Conservation (phyloP, 352 stramenopile genomes). For the Phytopythium delawarense region DNA sequence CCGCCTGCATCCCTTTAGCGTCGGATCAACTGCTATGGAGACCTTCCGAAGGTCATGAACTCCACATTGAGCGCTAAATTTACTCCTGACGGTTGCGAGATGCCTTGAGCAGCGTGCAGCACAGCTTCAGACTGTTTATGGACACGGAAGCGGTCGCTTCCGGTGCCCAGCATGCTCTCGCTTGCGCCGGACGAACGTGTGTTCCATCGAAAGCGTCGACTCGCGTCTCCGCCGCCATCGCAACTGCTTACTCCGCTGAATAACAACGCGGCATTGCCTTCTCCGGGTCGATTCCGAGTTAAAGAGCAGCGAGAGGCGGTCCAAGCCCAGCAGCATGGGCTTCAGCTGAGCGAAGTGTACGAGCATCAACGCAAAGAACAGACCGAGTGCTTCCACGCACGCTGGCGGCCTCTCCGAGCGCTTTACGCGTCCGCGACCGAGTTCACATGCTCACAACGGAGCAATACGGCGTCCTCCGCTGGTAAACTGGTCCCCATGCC, state of each 20-base stretch:
- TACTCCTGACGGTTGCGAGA: not conserved
- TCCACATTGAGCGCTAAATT: not conserved
- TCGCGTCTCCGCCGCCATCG: slow-evolving; percentile 17
- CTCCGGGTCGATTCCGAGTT: slow-evolving; percentile 12
- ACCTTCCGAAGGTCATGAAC: not conserved
- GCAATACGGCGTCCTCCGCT: not conserved
- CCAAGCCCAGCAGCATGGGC: slow-evolving; percentile 14
- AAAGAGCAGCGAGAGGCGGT: slow-evolving; percentile 40
- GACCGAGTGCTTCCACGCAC: slow-evolving; percentile 27
- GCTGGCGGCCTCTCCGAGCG: slow-evolving; percentile 39
- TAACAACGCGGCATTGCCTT: not conserved
- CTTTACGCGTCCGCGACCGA: slow-evolving; percentile 45
- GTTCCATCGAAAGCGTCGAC: slow-evolving; percentile 14
- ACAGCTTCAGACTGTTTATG: not conserved
- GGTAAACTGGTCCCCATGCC: not conserved
- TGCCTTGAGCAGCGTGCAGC: not conserved
- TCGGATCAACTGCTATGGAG: not conserved
- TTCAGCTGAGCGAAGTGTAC: slow-evolving; percentile 9
- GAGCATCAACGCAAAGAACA: slow-evolving; percentile 34
- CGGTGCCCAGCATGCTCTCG: not conserved
- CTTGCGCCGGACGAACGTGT: not conserved
- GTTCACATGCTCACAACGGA: slow-evolving; percentile 8
- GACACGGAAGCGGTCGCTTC: not conserved
- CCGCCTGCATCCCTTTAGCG: not conserved
- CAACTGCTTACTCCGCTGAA: not conserved